Evolutionary conservation across 2,329 filamentous ascomycete species (phyloP), one percentile per base, ranked within the genome.

Genomic region (Immersiporthe knoxdaviesiana): DNA sequence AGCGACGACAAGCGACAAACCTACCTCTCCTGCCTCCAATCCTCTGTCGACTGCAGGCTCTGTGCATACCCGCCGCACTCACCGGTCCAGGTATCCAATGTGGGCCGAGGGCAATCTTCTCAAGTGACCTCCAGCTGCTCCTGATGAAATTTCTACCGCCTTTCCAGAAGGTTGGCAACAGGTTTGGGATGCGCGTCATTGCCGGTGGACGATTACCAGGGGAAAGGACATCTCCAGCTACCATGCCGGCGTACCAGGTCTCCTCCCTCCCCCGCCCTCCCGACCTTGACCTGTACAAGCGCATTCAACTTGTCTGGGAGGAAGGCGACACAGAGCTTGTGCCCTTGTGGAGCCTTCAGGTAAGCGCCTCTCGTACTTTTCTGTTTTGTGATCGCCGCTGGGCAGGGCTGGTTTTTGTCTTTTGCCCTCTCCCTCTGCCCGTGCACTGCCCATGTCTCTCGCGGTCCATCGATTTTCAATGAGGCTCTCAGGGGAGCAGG

Each of bases 151-250:
- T 78, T 80, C 78, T 76, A 73, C 72, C 44, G 72, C 71, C 73
- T 74, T 82, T 82, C 81, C 78, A 83, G 81, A 83, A 82, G 77
- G 66, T 66, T 68, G 66, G 44, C n/a, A 54, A 24, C n/a, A 41
- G 54, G 71, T 65, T 67, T 72, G 70, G 44, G 18, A 47, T 47
- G 21, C 73, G 74, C 74, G 68, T 70, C 75, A 74, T 71, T 72
- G 65, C 73, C 74, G 71, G 74, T 74, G 74, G 77, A 72, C 76
- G 14, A 10, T 56, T 21, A 10, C 65, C 32, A 21, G 50, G 41
- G 76, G 74, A 77, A 76, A 78, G 75, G 76, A 75, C 78, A 77
- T 78, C n/a, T n/a, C n/a, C n/a, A 81, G 78, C 77, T 79, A 78
- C 79, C 78, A 67, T 61, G 67, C 67, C 50, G 81, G 78, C 77